Evolutionary conservation across 2,329 filamentous ascomycete species (phyloP), one percentile per base, ranked within the genome.

Genomic region (Penicillium sp.): DNA sequence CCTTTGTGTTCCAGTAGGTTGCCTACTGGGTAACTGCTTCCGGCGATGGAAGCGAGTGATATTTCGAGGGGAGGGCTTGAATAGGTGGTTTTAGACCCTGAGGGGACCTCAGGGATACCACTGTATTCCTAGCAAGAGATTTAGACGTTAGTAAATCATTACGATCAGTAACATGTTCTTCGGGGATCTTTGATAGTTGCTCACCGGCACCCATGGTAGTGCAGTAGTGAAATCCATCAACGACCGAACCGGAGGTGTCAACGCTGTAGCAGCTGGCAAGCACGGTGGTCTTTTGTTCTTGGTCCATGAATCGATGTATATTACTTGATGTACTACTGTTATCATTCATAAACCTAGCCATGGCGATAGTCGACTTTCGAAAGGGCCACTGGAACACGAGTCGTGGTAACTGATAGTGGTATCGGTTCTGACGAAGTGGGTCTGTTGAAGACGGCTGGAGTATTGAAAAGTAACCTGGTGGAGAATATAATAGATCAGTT

Each of bases 81-180:
- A 74, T 90, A 89, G 81, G 90, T 91, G 80, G 90, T 91, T 83
- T 92, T 91, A 81, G 91, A 84, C 83, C 91, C 92, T 89, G 89
- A 89, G 84, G 88, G 88, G 85, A 91, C 91, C 91, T 94, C 91
- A 94, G 91, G 91, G 90, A 93, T 91, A 92, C 91, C 91, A 94
- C 91, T 92, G 89, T 81, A 89, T 89, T 88, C 90, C 90, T 89
- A 54, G 21, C 15, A 15, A 29, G 41, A 49, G 7, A 41, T 38
- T 26, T 5, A 41, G 30, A 21, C 9, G 48, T 68, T 21, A 66
- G 61, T 55, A 58, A 19, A 26, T 29, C 30, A 48, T 38, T 7
- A 8, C 53, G 21, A 15, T 13, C 23, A 38, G 26, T 19, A 41
- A n/a, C 19, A 38, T 7, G 30, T 13, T n/a, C 13, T 13, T n/a